Percentiles rank a stretch among this genome's conserved stretches.
phyloP scores from a whole-genome alignment of 371 early-diverging fungal genomes.

The Mucor piriformis region DNA sequence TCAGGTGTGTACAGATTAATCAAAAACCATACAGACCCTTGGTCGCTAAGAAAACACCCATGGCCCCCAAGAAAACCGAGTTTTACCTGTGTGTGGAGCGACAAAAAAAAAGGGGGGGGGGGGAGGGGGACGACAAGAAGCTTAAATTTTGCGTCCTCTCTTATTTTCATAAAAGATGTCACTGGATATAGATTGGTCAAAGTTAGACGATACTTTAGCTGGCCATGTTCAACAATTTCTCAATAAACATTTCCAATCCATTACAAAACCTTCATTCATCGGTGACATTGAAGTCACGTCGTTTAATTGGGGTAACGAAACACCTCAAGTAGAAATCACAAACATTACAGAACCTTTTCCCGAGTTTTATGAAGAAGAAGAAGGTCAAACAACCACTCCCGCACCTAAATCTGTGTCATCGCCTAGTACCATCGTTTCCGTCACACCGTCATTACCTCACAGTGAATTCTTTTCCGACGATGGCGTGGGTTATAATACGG shows the following conservation, averaged over 20 bases:
- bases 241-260: constrained; percentile 77
- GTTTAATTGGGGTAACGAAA: constrained; percentile 83
- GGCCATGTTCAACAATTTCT: constrained; percentile 75
- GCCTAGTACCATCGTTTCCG: neutral
- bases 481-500: neutral
- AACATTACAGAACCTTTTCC: constrained; percentile 87
- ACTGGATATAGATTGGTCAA: constrained; percentile 84
- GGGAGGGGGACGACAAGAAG: no score
- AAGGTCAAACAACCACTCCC: constrained; percentile 7
- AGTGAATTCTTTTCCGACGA: constrained; percentile 11
- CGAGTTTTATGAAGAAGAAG: constrained; percentile 77
- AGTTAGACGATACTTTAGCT: constrained; percentile 78
- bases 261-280: constrained; percentile 79
- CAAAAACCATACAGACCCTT: no score
- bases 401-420: neutral
- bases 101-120: no score
- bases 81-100: no score
- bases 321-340: constrained; percentile 80
- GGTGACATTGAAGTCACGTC: constrained; percentile 81
- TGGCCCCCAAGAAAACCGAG: no score
- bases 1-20: no score
- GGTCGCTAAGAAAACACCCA: no score
- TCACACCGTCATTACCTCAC: constrained; percentile 2
- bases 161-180: constrained; percentile 68
- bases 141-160: no score